Conservation (phyloP, 23 red algal genomes). For the Cyanidium caldarium region DNA sequence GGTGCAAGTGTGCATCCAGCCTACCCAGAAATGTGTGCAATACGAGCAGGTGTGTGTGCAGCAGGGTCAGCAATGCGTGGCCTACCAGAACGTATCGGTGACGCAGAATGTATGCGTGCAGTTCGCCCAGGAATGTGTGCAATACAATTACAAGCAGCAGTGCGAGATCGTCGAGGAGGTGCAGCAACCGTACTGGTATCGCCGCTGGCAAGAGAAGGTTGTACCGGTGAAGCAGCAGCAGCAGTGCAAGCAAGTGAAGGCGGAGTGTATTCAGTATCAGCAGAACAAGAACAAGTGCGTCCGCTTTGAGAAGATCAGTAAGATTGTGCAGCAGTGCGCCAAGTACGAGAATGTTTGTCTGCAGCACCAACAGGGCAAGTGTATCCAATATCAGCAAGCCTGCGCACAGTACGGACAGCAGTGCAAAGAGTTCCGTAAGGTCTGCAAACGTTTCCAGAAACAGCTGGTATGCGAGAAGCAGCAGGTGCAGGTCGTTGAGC, state of each 20-base stretch:
- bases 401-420: background rate
- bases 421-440: background rate
- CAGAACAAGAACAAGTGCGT: slow-evolving; percentile 7
- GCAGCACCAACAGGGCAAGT: background rate
- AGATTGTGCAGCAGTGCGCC: background rate
- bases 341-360: slow-evolving; percentile 1
- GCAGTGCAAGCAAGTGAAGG: background rate
- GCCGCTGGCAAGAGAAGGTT: background rate
- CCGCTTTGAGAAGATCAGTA: background rate
- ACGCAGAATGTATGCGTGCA: background rate
- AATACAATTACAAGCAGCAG: background rate
- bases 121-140: background rate
- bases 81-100: background rate
- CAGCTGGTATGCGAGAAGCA: slow-evolving; percentile 2
- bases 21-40: background rate
- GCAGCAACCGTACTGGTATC: background rate
- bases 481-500: background rate
- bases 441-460: background rate
- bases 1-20: background rate
- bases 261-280: slow-evolving; percentile 3
- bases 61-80: background rate
- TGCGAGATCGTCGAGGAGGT: background rate
- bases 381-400: background rate
- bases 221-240: background rate
- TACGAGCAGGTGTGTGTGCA: slow-evolving; percentile 4